Evolutionary conservation across 2,329 filamentous ascomycete genomes (phyloP), one percentile per base, ranked within the genome.

Genomic region (Cladophialophora exuberans): DNA sequence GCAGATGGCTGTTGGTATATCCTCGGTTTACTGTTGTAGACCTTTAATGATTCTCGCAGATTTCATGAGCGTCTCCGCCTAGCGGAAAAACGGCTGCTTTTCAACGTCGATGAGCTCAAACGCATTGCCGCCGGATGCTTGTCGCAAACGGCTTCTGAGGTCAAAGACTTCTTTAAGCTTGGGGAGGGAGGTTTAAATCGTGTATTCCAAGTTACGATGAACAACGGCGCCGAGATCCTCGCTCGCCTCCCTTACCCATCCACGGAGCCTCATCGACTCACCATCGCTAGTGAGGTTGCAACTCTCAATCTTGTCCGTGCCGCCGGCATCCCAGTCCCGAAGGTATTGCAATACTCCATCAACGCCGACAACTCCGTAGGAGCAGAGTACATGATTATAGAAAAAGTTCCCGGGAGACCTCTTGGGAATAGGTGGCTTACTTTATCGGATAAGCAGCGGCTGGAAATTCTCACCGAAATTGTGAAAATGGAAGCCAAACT

Each of bases 331-430:
- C 72, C 71, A 4, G 67, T 75, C 11, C 72, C 72, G 0, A 61
- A 69, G 47, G 61, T 74, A 17, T 67, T 68, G 46, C 56, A 57
- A 13, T 74, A 73, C 58, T 71, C 68, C 2, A 25, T 67, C 22
- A 66, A 66, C 13, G 42, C 53, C 2, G 60, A 71, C 6, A 76
- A 75, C 59, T 57, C 70, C 5, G 68, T 71, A 43, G 67, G 70
- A 0, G 65, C 68, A 1, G 71, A 74, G 60, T 74, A 71, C 28
- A 62, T 76, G n/a, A 62, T 75, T 5, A 67, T 75, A 57, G 72
- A 73, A 54, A 66, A 67, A n/a, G 42, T 72, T 11, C 45, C 60
- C 1, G 73, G 74, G 13, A 59, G 20, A 6, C 64, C 66, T 7
- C 53, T 73, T n/a, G 9, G 11, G 11, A 18, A 38, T 3, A 17